Conservation (phyloP, 768 basidiomycete genomes). For the Rhodotorula toruloides region DNA sequence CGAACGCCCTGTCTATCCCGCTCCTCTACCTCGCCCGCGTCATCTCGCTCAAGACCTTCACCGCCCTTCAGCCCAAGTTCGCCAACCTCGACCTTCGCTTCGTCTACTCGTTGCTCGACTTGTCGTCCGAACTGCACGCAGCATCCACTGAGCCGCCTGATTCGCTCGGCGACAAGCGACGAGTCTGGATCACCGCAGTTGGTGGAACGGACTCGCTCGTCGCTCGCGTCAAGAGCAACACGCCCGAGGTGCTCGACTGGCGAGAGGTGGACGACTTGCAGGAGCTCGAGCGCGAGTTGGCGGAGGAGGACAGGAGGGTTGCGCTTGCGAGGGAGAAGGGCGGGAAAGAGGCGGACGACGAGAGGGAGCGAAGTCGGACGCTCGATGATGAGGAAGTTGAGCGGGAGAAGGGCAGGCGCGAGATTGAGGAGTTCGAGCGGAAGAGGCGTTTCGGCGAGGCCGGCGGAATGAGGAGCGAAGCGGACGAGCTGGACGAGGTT, state of each 20-base stretch:
- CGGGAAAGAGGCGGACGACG: background rate
- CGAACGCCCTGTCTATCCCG: constrained; percentile 29
- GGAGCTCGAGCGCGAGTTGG: constrained; percentile 20
- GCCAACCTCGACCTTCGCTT: constrained; percentile 21
- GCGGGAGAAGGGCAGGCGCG: constrained; percentile 15
- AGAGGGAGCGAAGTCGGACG: background rate
- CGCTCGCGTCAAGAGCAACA: background rate
- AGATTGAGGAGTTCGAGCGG: constrained; percentile 25
- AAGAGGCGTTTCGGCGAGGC: background rate
- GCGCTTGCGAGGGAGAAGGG: background rate
- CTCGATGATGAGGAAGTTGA: background rate
- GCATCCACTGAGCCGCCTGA: constrained; percentile 2
- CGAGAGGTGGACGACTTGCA: constrained; percentile 16
- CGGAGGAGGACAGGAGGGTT: constrained; percentile 9
- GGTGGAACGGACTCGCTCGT: constrained; percentile 30
- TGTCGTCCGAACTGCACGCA: constrained; percentile 6
- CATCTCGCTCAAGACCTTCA: constrained; percentile 21
- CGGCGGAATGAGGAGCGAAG: background rate
- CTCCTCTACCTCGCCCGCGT: constrained; percentile 27
- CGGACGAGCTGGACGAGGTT: constrained; percentile 21
- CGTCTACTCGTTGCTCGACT: constrained; percentile 20
- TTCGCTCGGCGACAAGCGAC: background rate
- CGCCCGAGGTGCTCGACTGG: constrained; percentile 18
- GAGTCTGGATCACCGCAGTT: constrained; percentile 25
- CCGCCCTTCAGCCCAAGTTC: constrained; percentile 1